phyloP scores from a whole-genome alignment of 1,139 yeast species.

The Suhomyces maxii region DNA sequence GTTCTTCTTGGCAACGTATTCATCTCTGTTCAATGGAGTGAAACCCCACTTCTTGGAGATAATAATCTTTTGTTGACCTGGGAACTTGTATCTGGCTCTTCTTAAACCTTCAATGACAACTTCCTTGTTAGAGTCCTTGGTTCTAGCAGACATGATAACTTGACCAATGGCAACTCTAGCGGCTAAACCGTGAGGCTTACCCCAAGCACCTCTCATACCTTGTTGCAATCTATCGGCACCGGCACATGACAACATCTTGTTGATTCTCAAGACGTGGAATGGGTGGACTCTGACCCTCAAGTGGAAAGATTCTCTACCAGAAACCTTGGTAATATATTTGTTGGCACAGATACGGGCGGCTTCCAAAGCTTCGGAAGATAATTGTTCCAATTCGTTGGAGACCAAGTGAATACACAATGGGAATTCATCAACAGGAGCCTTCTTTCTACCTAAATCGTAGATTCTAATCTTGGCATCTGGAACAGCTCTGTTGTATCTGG shows the following conservation, averaged over 20 bases:
- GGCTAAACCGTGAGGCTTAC: slow-evolving; percentile 99
- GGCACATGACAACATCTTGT: slow-evolving; percentile 99
- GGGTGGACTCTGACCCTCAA: slow-evolving; percentile 99
- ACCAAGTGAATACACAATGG: slow-evolving; percentile 99
- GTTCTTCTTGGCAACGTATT: slow-evolving; percentile 90
- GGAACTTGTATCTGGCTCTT: slow-evolving; percentile 99
- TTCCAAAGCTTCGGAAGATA: slow-evolving; percentile 99
- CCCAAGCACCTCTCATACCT: slow-evolving; percentile 99
- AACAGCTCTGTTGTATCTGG: slow-evolving; percentile 99
- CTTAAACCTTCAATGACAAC: slow-evolving; percentile 98
- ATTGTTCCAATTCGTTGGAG: slow-evolving; percentile 98
- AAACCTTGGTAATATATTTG: slow-evolving; percentile 96
- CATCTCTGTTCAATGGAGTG: slow-evolving; percentile 98
- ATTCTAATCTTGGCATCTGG: slow-evolving; percentile 99
- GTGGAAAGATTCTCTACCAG: slow-evolving; percentile 99
- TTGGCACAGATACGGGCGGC: slow-evolving; percentile 99
- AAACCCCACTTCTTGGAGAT: slow-evolving; percentile 99
- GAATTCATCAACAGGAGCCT: slow-evolving; percentile 99
- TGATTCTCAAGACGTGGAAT: slow-evolving; percentile 99
- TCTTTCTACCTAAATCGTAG: slow-evolving; percentile 99
- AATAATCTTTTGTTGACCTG: slow-evolving; percentile 99
- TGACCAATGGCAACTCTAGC: slow-evolving; percentile 99
- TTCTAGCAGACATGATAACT: slow-evolving; percentile 96
- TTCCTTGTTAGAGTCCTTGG: slow-evolving; percentile 96
- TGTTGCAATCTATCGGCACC: slow-evolving; percentile 99